Conservation (phyloP, 495 filamentous ascomycete species). For the Corynascus novoguineensis region DNA sequence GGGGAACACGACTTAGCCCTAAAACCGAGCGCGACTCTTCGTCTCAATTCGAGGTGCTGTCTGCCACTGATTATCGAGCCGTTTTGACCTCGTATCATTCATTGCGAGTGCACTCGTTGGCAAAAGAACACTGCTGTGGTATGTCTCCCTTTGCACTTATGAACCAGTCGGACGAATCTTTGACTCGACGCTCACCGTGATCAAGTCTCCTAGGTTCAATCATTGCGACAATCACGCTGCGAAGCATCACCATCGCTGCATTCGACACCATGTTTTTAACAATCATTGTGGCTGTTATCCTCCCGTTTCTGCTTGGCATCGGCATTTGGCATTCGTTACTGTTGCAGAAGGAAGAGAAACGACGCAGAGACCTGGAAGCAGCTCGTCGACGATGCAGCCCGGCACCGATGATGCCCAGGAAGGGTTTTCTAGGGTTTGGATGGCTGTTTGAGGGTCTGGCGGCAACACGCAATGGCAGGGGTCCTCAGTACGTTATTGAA, state of each 20-base stretch:
- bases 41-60: no score
- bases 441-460: constrained; percentile 15
- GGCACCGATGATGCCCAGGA: constrained; percentile 15
- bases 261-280: background rate
- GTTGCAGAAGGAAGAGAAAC: background rate
- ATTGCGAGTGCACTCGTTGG: no score
- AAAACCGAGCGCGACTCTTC: no score
- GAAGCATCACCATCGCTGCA: background rate
- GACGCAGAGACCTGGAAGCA: background rate
- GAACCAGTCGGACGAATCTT: no score
- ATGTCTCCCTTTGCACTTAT: no score
- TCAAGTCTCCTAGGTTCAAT: no score
- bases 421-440: constrained; percentile 22
- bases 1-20: no score
- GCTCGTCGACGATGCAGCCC: constrained; percentile 11
- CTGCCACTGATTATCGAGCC: no score
- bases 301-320: background rate
- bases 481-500: constrained; percentile 22
- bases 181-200: no score
- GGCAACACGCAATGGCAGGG: constrained; percentile 13
- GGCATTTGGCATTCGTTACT: background rate
- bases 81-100: no score
- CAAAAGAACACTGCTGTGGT: no score
- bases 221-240: no score
- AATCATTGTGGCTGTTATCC: background rate